Percentiles rank a stretch among this genome's conserved stretches.
Conservation (phyloP, 768 basidiomycete genomes). For the Mycena pura region DNA sequence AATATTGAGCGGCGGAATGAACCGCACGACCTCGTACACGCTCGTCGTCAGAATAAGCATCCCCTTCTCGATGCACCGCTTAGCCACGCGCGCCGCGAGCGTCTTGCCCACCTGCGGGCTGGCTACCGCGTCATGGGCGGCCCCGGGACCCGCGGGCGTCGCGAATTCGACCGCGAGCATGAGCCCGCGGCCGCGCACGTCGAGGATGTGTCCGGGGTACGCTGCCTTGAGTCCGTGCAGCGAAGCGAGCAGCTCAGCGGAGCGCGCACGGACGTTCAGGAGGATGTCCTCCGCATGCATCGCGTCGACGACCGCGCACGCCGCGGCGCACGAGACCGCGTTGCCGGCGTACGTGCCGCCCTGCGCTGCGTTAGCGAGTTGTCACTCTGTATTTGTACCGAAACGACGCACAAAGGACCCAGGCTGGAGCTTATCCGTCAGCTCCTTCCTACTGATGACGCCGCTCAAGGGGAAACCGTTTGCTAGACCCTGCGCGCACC, state of each 20-base stretch:
- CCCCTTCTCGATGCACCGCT: conserved; percentile 85
- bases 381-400: neutral
- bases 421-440: conserved; percentile 79
- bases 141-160: conserved; percentile 59
- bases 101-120: conserved; percentile 44
- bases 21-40: conserved; percentile 85
- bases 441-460: conserved; percentile 78
- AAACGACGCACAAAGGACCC: conserved; percentile 72
- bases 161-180: conserved; percentile 89
- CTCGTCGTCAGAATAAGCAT: conserved; percentile 90
- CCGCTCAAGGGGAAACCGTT: conserved; percentile 95
- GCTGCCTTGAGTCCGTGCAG: conserved; percentile 65
- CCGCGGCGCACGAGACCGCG: conserved; percentile 91
- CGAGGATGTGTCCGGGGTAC: conserved; percentile 69
- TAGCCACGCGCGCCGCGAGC: conserved; percentile 74
- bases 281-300: conserved; percentile 84
- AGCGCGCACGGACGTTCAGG: conserved; percentile 79
- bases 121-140: conserved; percentile 52
- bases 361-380: conserved; percentile 40
- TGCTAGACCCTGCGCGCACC: conserved; percentile 65
- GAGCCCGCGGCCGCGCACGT: conserved; percentile 87
- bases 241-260: conserved; percentile 69
- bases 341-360: conserved; percentile 95
- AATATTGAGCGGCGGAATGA: conserved; percentile 93
- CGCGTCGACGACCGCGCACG: conserved; percentile 77